phyloP scores from a whole-genome alignment of 2,329 filamentous ascomycete genomes.

The Dothistroma pini region DNA sequence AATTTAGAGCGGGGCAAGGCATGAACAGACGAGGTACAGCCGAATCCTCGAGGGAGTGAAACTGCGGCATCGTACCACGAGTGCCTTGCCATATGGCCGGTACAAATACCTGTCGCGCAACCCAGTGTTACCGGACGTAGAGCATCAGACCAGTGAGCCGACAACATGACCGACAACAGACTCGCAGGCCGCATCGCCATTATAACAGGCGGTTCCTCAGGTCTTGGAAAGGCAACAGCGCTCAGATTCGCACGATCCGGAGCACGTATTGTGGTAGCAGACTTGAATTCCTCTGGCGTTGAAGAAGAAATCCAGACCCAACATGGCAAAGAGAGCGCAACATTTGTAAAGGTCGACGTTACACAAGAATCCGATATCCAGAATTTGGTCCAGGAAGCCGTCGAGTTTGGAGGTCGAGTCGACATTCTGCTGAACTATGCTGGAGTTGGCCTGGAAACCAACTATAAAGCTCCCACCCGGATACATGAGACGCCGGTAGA shows the following conservation, averaged over 20 bases:
- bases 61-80: not conserved
- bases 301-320: slow-evolving; percentile 22
- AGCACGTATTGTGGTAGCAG: slow-evolving; percentile 27
- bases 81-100: not conserved
- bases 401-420: slow-evolving; percentile 26
- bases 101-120: not conserved
- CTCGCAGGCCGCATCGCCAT: slow-evolving; percentile 28
- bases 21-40: not conserved
- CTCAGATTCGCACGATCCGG: slow-evolving; percentile 26
- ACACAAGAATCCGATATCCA: slow-evolving; percentile 25
- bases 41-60: not conserved
- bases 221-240: slow-evolving; percentile 29
- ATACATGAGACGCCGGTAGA: slow-evolving; percentile 22
- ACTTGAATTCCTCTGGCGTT: slow-evolving; percentile 22
- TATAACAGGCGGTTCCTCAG: slow-evolving; percentile 29
- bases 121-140: not conserved
- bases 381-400: slow-evolving; percentile 22
- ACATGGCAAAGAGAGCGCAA: slow-evolving; percentile 24
- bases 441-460: slow-evolving; percentile 20
- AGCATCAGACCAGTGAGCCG: not conserved
- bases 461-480: not conserved
- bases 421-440: slow-evolving; percentile 30
- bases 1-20: not conserved
- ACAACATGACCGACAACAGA: slow-evolving; percentile 10
- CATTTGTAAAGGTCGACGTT: slow-evolving; percentile 27